A percentile compares a stretch with the other conserved stretches of the same genome.
phyloP scores from a whole-genome alignment of 441 rosid genomes.

The Erodium moschatum region DNA sequence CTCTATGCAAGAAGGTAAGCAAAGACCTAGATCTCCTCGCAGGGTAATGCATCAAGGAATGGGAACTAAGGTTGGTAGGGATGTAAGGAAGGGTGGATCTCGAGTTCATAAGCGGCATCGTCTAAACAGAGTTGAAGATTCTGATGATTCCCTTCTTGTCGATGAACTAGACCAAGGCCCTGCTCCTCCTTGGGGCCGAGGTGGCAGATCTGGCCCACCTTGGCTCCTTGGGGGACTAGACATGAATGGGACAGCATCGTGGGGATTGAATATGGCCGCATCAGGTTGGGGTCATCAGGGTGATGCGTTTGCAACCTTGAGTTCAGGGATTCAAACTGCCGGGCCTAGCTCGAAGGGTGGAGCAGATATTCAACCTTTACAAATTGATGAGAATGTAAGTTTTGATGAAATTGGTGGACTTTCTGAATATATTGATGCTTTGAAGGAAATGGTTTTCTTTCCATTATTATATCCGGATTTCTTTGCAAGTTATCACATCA shows the following conservation, averaged over 20 bases:
- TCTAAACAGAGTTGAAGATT: constrained; percentile 72
- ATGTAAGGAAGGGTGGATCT: constrained; percentile 85
- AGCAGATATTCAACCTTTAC: constrained; percentile 98
- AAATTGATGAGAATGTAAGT: constrained; percentile 85
- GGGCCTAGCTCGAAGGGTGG: constrained; percentile 99
- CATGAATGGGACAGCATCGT: constrained; percentile 65
- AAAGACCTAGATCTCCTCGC: constrained; percentile 79
- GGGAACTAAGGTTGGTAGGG: constrained; percentile 78
- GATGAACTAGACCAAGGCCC: constrained; percentile 99
- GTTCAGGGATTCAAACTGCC: constrained; percentile 92
- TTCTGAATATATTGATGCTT: constrained; percentile 80
- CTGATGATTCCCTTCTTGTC: constrained; percentile 99
- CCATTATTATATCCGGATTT: constrained; percentile 96
- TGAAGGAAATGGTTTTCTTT: constrained; percentile 99
- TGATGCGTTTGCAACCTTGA: constrained; percentile 64
- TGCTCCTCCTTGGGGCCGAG: constrained; percentile 85
- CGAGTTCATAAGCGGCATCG: constrained; percentile 92
- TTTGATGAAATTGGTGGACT: constrained; percentile 98
- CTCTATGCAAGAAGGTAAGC: constrained; percentile 67
- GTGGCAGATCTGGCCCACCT: constrained; percentile 91
- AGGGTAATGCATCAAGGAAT: constrained; percentile 96
- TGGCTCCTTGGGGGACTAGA: constrained; percentile 98
- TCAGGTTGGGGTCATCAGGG: constrained; percentile 99
- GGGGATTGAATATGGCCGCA: constrained; percentile 90
- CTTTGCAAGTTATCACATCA: constrained; percentile 87